Conservation (phyloP, 345 rosid genomes). For the Tarenaya hassleriana region DNA sequence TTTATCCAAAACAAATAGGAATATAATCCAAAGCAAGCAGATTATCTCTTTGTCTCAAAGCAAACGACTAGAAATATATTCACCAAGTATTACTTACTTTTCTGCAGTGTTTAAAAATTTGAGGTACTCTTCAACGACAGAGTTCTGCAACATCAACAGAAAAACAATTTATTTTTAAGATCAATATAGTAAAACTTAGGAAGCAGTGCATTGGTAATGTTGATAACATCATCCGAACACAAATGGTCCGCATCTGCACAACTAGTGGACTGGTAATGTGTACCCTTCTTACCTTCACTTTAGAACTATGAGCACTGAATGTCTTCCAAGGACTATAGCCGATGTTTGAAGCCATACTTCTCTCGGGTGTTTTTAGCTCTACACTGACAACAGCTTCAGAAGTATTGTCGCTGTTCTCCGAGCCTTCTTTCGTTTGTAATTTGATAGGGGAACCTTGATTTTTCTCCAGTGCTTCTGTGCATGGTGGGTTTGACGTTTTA, state of each 20-base stretch:
- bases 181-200: background rate
- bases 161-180: background rate
- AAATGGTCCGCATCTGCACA: background rate
- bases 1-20: background rate
- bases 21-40: background rate
- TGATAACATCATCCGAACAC: too few relatives aligned
- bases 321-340: slow-evolving; percentile 43
- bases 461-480: slow-evolving; percentile 21
- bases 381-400: slow-evolving; percentile 17
- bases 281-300: slow-evolving; percentile 43
- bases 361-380: slow-evolving; percentile 53
- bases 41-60: background rate
- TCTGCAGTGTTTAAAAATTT: slow-evolving; percentile 54
- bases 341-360: slow-evolving; percentile 18
- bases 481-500: slow-evolving; percentile 26
- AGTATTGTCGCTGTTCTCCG: slow-evolving; percentile 9
- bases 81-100: slow-evolving; percentile 40
- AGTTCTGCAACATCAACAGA: slow-evolving; percentile 35
- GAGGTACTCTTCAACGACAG: slow-evolving; percentile 55
- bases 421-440: slow-evolving; percentile 9
- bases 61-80: background rate
- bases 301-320: slow-evolving; percentile 36
- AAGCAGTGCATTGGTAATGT: background rate
- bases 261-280: background rate
- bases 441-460: slow-evolving; percentile 8